Evolutionary conservation across 805 yeast species (phyloP), one percentile per base, ranked within the genome.

Genomic region (Nakazawaea wyomingensis): DNA sequence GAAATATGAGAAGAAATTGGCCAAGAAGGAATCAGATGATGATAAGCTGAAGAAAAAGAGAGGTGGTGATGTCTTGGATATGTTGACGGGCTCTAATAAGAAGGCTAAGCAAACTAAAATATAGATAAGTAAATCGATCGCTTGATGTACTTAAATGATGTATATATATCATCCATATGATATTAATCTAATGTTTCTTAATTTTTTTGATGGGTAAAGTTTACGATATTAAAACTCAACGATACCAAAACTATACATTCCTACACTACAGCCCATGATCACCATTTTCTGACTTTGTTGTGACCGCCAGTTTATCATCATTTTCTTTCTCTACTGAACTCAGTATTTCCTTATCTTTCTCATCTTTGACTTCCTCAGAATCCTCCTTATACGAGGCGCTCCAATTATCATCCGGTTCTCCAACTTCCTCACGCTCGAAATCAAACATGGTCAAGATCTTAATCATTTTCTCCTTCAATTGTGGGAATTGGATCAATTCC

Each of bases 1-100:
- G 34, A 84, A 85, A 58, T 80, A 71, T 47, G 84, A 80, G 47
- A 76, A 68, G 49, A 83, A 82, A 54, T 60, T 57, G 50, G 66
- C 57, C 39, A 60, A 61, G 50, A 41, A 50, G 52, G 42, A 53
- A 24, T 8, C 27, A 24, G 27, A 24, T 24, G 27, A 24, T 8
- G 27, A 8, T 9, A 24, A 24, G 11, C 11, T 24, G 27, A 9
- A 8, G 55, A 41, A 55, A 54, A 45, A 44, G 37, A 40, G 52
- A 48, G 17, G 56, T 33, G 46, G 32, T 34, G 34, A 19, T 37
- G 26, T 32, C 17, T 16, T 22, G 28, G 26, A 30, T 21, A 34
- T 43, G 34, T 11, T 28, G 33, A 26, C n/a, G n/a, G n/a, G n/a
- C n/a, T n/a, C 17, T 10, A 24, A 16, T 18, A 43, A 43, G 24